phyloP scores from a whole-genome alignment of 345 rosid species.

The Pugionium cornutum region DNA sequence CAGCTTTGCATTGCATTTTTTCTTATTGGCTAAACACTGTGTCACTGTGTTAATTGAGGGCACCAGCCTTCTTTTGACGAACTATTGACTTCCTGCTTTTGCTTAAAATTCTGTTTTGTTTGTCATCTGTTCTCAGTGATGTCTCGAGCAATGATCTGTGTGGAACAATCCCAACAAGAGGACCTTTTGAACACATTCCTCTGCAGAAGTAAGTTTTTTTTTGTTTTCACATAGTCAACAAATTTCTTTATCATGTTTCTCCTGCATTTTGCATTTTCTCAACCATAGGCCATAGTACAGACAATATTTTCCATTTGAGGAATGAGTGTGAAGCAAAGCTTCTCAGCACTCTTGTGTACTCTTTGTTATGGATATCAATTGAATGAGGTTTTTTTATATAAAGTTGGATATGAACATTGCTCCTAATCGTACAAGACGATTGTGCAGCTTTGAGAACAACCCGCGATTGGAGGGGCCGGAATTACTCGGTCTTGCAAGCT shows the following conservation, averaged over 20 bases:
- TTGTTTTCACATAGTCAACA: conserved; percentile 1
- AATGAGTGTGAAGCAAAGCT: not conserved
- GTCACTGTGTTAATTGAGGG: not conserved
- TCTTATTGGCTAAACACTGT: not conserved
- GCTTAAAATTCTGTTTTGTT: not conserved
- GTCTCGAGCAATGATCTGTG: conserved; percentile 86
- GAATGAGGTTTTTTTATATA: conserved; percentile 1
- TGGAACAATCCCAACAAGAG: conserved; percentile 91
- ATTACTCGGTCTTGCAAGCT: conserved; percentile 83
- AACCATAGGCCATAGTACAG: not conserved
- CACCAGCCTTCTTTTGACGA: not conserved
- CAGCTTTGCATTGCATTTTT: not conserved
- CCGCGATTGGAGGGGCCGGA: conserved; percentile 92
- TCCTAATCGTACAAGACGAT: not conserved
- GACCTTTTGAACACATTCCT: conserved; percentile 89
- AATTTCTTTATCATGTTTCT: conserved; percentile 7
- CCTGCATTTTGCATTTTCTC: not conserved
- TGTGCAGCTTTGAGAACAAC: conserved; percentile 82
- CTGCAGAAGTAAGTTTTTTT: conserved; percentile 63
- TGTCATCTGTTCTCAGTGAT: conserved; percentile 56
- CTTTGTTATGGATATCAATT: not conserved
- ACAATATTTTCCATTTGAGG: not conserved
- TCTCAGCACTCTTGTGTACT: not conserved
- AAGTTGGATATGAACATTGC: conserved; percentile 1
- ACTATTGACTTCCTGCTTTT: not conserved